Evolutionary conservation across 306 rosid genomes (phyloP), one percentile per base, ranked within the genome.

Genomic region (Abrus pulchellus): DNA sequence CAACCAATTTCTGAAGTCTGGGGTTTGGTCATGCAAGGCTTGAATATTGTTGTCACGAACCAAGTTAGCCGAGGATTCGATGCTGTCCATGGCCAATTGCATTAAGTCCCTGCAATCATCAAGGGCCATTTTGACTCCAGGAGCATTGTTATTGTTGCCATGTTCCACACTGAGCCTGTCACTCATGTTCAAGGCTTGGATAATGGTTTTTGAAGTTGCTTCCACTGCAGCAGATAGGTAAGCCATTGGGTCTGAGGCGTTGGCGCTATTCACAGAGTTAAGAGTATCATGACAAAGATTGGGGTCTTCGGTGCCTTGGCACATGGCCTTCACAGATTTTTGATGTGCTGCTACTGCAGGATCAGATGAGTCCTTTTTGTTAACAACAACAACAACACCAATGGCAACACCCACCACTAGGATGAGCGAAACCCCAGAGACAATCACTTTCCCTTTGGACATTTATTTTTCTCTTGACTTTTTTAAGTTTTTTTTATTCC

Each of bases 81-180:
- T 79, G 68, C 89, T 84, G 5, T 69, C 90, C 1, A 86, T 6
- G 4, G 97, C 93, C 14, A 80, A 88, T 29, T 85, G 56, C 53
- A 92, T 40, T 53, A 94, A 36, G 30, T 88, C 97, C 67, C 87
- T 94, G 82, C 98, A 94, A 45, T 92, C 97, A 7, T 86, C 89
- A 0, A 88, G 81, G 4, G 89, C 72, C 97, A 86, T 92, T 78
- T 90, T 86, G 6, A 86, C 0, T 10, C 86, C 73, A 0, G 87
- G 28, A 20, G 20, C 20, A 36, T 36, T 4, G 13, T 56, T 68
- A 1, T 41, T n/a, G 3, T 38, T 63, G 27, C 74, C 66, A 29
- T 89, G 87, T 0, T 92, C 88, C 5, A 76, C 68, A 0, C 52
- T 1, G 61, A 92, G 86, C 5, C 52, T 80, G 5, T 89, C 91